Conservation (phyloP, 305 asterid species). For the Solanum aculeatissimum region DNA sequence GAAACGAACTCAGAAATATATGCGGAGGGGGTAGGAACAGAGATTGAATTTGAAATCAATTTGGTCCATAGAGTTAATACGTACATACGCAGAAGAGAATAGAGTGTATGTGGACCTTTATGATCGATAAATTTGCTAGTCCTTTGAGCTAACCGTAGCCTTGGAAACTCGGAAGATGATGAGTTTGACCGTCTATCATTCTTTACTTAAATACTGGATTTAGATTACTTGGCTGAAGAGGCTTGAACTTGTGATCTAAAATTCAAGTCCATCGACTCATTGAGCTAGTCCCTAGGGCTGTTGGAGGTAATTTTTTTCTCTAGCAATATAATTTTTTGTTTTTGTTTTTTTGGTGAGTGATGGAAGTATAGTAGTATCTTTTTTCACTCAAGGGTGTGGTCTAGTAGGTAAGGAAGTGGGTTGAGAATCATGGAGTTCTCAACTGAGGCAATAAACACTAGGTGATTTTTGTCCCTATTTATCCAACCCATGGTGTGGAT, state of each 20-base stretch:
- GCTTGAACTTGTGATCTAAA: background rate
- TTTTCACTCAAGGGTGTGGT: background rate
- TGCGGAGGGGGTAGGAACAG: background rate
- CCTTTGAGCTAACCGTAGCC: background rate
- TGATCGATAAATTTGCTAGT: background rate
- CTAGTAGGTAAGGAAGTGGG: background rate
- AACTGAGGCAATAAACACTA: background rate
- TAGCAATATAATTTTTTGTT: background rate
- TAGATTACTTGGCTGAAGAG: background rate
- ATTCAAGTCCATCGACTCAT: background rate
- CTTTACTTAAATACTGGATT: background rate
- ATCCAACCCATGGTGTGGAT: background rate
- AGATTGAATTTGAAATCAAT: background rate
- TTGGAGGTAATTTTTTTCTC: background rate
- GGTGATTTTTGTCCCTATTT: background rate
- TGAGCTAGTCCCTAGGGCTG: background rate
- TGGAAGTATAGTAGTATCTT: background rate
- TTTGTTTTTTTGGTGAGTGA: too few species aligned
- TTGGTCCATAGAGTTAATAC: background rate
- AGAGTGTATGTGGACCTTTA: background rate
- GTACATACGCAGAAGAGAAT: too few species aligned
- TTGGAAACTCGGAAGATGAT: background rate
- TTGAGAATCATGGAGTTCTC: background rate
- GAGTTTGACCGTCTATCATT: background rate
- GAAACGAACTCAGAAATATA: background rate